Evolutionary conservation across 192 early-diverging fungal genomes (phyloP), one percentile per base, ranked within the genome.

Genomic region (Podila minutissima): DNA sequence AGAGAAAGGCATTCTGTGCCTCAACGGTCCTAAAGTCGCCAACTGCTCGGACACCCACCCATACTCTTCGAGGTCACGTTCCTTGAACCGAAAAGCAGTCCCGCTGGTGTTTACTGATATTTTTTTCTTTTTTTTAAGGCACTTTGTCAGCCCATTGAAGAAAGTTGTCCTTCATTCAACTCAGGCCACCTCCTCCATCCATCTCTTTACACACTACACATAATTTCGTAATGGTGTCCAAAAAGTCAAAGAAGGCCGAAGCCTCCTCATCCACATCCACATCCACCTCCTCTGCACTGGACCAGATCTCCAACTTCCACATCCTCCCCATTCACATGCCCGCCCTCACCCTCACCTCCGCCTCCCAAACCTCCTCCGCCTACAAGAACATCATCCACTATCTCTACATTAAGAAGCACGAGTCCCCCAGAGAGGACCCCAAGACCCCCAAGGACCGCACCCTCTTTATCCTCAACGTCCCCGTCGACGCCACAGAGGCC

Each of bases 381-480:
- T 79, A 79, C 76, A 66, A 79, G 32, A 72, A 79, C 32, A 66
- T 79, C 22, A 69, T 72, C 15, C 83, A 82, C 58, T 85, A 76
- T 55, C 72, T 75, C 62, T 85, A 77, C 50, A 74, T 85, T 48
- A 85, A 82, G 63, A 75, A 76, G 31, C 83, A 85, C 41, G 83
- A 85, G 60, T 70, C 83, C 22, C 77, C 76, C 50, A 67, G 72
- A 15, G 59, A 72, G n/a, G 72, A 74, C 38, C 12, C 59, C 26
- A 76, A 87, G 15, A 71, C 82, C n/a, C 89, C 91, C n/a, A 74
- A 82, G 26, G 83, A 86, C 77, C 88, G 87, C 37, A 93, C 92
- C 4, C 70, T 94, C 0, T 94, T 91, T 67, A 68, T 93, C 63
- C 81, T 89, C 60, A 93, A 93, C 74, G 67, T 93, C 73, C 93